These are phyloP conservation scores for Lasiodiplodia citricola DNA, from an alignment of 2,329 filamentous ascomycete species.

Conservation along the genomic window DNA sequence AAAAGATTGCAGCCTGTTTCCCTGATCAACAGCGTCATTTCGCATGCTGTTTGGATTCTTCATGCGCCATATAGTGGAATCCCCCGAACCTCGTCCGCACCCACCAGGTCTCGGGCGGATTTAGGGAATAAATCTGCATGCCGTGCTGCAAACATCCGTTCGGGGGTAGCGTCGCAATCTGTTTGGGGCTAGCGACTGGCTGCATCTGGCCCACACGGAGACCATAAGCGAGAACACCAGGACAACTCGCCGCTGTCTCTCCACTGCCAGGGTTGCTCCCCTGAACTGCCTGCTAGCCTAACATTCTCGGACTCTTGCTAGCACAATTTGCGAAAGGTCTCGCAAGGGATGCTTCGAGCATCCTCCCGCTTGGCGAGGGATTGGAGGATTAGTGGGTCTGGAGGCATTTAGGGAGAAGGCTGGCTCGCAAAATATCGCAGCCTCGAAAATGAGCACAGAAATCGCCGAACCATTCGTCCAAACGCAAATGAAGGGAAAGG, in stretches of 20 bases:
- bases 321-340: neutral
- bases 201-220: neutral
- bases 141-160: neutral
- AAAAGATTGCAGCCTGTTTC: neutral
- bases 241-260: neutral
- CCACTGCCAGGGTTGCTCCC: neutral
- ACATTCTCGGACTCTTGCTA: neutral
- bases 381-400: neutral
- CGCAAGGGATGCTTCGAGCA: neutral
- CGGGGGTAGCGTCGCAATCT: neutral
- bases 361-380: neutral
- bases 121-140: neutral
- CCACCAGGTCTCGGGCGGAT: neutral
- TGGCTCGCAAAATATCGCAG: neutral
- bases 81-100: constrained; percentile 11
- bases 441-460: neutral
- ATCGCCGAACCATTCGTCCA: neutral
- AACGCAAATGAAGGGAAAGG: neutral
- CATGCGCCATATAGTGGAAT: constrained; percentile 7
- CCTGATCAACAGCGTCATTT: constrained; percentile 7
- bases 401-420: neutral
- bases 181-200: neutral
- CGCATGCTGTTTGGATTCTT: neutral
- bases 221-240: neutral
- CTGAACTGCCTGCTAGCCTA: neutral